These are phyloP conservation scores for Colletotrichum nymphaeae DNA, from an alignment of 2,329 filamentous ascomycete genomes.

Conservation along the genomic window DNA sequence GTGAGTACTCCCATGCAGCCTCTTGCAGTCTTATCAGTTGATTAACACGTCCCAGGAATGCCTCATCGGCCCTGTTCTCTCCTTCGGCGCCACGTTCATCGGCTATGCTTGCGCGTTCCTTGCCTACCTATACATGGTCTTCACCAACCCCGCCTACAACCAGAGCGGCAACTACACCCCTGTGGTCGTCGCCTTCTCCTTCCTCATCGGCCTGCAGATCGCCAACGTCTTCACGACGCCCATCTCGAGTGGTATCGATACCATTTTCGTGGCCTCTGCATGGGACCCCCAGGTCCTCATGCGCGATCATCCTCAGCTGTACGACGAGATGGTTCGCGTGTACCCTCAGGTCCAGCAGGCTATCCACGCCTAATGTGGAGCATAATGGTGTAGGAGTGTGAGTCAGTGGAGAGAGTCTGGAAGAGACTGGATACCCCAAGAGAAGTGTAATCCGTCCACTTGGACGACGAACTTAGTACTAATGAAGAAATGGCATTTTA, in stretches of 20 bases:
- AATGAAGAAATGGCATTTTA: not conserved
- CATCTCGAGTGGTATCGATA: constrained; percentile 88
- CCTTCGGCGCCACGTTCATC: constrained; percentile 85
- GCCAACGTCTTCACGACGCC: constrained; percentile 91
- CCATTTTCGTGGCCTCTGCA: constrained; percentile 84
- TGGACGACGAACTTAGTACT: not conserved
- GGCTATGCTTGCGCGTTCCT: constrained; percentile 85
- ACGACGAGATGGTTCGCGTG: constrained; percentile 79
- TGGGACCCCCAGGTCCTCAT: constrained; percentile 81
- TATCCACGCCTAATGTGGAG: constrained; percentile 68
- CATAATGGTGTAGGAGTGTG: not conserved
- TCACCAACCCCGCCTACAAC: constrained; percentile 86
- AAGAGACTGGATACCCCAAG: constrained; percentile 14
- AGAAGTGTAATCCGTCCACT: not conserved
- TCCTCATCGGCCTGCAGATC: constrained; percentile 91
- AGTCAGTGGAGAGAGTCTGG: not conserved
- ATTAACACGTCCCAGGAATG: constrained; percentile 66
- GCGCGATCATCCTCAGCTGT: constrained; percentile 84
- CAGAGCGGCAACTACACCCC: constrained; percentile 73
- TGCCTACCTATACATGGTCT: constrained; percentile 87
- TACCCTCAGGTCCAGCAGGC: constrained; percentile 87
- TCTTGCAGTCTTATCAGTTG: too few relatives aligned
- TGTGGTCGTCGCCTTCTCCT: constrained; percentile 85
- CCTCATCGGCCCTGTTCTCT: constrained; percentile 78
- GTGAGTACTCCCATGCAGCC: constrained; percentile 41